Evolutionary conservation across 1,284 basidiomycete genomes (phyloP).

Genomic region (Naganishia liquefaciens): DNA sequence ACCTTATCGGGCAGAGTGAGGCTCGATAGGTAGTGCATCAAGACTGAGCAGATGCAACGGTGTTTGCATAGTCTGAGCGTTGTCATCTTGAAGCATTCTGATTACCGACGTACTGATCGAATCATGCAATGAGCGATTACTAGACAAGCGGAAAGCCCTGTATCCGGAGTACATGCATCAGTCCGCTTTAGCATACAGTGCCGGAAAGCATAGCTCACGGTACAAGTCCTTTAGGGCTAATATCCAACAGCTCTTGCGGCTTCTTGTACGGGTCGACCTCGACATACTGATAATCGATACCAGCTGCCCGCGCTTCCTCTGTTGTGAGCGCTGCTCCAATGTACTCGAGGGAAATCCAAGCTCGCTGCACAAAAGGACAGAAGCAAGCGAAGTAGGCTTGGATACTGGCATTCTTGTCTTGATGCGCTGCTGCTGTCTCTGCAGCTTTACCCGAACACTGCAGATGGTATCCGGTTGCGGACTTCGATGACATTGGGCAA

Average conservation of each 20-base stretch:
- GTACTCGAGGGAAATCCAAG: conserved; percentile 66
- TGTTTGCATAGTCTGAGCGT: neutral
- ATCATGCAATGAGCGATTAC: conserved; percentile 13
- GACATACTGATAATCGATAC: conserved; percentile 31
- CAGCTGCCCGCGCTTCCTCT: conserved; percentile 6
- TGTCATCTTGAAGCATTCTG: neutral
- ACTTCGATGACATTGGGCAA: conserved; percentile 24
- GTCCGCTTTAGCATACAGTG: neutral
- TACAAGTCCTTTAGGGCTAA: conserved; percentile 76
- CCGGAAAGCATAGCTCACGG: conserved; percentile 59
- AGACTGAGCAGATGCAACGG: neutral
- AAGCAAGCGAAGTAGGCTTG: conserved; percentile 69
- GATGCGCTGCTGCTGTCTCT: conserved; percentile 59
- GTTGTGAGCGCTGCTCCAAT: conserved; percentile 10
- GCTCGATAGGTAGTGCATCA: conserved; percentile 29
- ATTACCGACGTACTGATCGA: neutral
- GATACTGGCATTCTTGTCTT: conserved; percentile 50
- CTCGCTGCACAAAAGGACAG: conserved; percentile 70
- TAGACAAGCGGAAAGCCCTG: conserved; percentile 16
- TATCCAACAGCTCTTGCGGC: conserved; percentile 70
- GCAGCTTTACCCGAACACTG: conserved; percentile 63
- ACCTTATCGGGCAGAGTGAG: conserved; percentile 61
- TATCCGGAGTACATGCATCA: neutral
- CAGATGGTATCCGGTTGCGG: conserved; percentile 56
- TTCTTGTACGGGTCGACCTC: conserved; percentile 82